Evolutionary conservation across 305 asterid species (phyloP), one percentile per base, ranked within the genome.

Genomic region (Salvia sclarea): DNA sequence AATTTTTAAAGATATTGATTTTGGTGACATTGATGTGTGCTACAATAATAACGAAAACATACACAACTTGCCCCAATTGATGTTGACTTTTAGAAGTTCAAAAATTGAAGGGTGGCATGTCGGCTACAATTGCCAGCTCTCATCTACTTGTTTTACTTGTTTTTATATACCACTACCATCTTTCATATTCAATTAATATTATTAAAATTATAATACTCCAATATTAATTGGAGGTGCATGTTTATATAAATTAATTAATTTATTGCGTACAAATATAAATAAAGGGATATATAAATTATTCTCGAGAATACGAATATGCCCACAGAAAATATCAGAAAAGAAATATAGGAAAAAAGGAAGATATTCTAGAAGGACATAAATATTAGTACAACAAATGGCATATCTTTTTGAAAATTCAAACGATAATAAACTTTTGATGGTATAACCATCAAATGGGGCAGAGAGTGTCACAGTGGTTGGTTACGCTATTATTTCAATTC

Each of bases 21-120:
- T 38, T 38, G 44, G 11, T 38, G 44, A 38, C 11, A 10, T 38
- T 38, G n/a, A 38, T 13, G 5, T 38, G 44, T 11, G 44, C 44
- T 38, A 47, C 2, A 8, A 48, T 17, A 47, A 7, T 47, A 2
- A 49, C 68, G 30, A 35, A 50, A 37, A 44, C 43, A 25, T 52
- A 59, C 43, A 37, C 75, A 63, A 78, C 69, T 70, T 60, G 74
- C 68, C 25, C 22, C 38, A 68, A 61, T 8, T 48, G 70, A 69
- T 66, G 80, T 77, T 75, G 83, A 75, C 81, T 68, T 53, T 69
- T 37, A 16, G n/a, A 66, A 72, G 41, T 55, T 7, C 0, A 43
- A 35, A 35, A 64, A 57, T 61, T 9, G 16, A 61, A 38, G 72
- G 70, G 60, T 71, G 77, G 64, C 81, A 78, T 80, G 88, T 80